Base-by-base conservation (phyloP, 2,329 filamentous ascomycete species). In the Sclerotinia spermophila region DNA sequence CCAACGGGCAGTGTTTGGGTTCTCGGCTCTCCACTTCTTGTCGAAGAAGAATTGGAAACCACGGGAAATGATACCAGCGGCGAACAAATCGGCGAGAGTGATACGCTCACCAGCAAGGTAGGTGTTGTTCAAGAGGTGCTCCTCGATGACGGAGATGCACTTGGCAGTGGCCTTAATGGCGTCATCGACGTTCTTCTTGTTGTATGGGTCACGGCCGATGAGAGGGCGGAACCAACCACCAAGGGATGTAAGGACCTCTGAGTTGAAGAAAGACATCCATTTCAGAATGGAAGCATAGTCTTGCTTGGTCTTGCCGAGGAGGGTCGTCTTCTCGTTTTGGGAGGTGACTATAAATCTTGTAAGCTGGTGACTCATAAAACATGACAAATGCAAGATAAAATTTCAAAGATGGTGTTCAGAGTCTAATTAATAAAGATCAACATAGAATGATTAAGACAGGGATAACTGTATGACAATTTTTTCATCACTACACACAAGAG, bases 251-350 rank as follows among this genome's bases (percentile, higher is more conserved):
- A 97, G 86, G 79, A 97, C 82, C 86, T 99, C 95, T 72, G 84
- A 82, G 90, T 98, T 99, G 89, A 91, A 92, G 85, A 90, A 98
- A 76, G 95, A 98, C 91, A 97, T 90, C 96, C 96, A 99, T 84
- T 92, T 93, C 82, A 99, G 87, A 83, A 99, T 99, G 78, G 94
- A 94, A 79, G 96, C 96, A 68, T 85, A 94, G 90, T 99, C 96
- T 87, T 99, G 95, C 92, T 99, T 99, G 86, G 94, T 99, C 91
- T 98, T 98, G 81, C 96, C 96, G 79, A 99, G 90, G 77, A 99
- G 94, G 78, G 94, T 96, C 79, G 96, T 99, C 92, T 98, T 98
- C 91, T 98, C 96, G 84, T 99, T 99, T 86, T 99, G 96, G 79
- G 96, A 98, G 80, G 96, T 94, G 82, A 99, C 96, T 98, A 81